These are phyloP conservation scores for Aureobasidium sp. DNA, from an alignment of 2,329 filamentous ascomycete species.

Conservation along the genomic window DNA sequence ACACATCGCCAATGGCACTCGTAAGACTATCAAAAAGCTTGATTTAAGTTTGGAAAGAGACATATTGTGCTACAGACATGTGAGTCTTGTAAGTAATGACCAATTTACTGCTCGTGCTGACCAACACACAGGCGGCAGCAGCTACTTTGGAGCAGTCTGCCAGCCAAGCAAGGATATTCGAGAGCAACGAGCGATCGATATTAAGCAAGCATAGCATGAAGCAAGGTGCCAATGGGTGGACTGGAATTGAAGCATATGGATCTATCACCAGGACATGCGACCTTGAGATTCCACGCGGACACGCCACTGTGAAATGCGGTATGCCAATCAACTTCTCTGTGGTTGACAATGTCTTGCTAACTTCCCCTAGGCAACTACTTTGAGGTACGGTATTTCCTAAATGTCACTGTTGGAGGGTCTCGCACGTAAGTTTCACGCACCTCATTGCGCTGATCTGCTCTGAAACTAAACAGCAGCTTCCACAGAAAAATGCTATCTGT, in stretches of 20 bases:
- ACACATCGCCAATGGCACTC: constrained; percentile 43
- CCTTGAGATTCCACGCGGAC: constrained; percentile 42
- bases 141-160: constrained; percentile 42
- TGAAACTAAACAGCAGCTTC: constrained; percentile 16
- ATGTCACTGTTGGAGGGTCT: constrained; percentile 38
- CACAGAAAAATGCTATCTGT: constrained; percentile 42
- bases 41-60: constrained; percentile 46
- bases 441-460: background rate
- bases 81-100: constrained; percentile 18
- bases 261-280: constrained; percentile 42
- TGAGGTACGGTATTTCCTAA: constrained; percentile 49
- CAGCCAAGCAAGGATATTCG: constrained; percentile 44
- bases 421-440: constrained; percentile 29
- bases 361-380: constrained; percentile 42
- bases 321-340: constrained; percentile 16
- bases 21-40: constrained; percentile 41
- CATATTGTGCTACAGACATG: constrained; percentile 44
- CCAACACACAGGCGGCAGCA: constrained; percentile 34
- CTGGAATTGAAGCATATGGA: constrained; percentile 38
- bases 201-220: constrained; percentile 38
- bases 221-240: constrained; percentile 37
- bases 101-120: constrained; percentile 14
- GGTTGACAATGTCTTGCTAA: constrained; percentile 12
- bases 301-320: constrained; percentile 45
- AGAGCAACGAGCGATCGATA: constrained; percentile 42